Evolutionary conservation across 306 rosid species (phyloP), one percentile per base, ranked within the genome.

Genomic region (Canavalia ensiformis): DNA sequence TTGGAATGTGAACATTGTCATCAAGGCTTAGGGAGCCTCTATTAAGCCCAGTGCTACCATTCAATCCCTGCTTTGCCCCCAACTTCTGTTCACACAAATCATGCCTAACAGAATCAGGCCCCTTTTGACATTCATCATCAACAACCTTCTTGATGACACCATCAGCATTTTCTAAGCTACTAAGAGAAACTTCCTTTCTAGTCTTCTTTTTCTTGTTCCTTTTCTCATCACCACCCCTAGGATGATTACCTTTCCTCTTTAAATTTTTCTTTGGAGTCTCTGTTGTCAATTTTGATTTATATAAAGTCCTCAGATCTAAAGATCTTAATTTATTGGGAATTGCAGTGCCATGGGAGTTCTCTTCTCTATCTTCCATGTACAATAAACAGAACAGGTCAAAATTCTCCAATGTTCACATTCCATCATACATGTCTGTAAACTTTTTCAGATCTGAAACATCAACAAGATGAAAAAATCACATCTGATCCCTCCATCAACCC

Each of bases 301-400:
- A 90, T 66, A 92, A 88, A 85, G 93, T 88, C 84, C 88, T 89
- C 82, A 90, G 84, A 88, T 90, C 97, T 92, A 90, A 87, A 52
- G 95, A 88, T 89, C 92, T 92, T 66, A 93, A 86, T 85, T 87
- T 88, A 83, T 84, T 84, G 29, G 87, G 87, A 76, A 81, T 82
- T 75, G 63, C 91, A 68, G 88, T 70, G 75, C 90, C 95, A 82
- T 89, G 86, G 77, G 91, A 72, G 84, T 69, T 75, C 74, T 84
- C 92, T 84, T 74, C 55, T 86, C 87, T 89, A 84, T 73, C 86
- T 89, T 92, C 97, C 97, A 92, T 92, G 87, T 86, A 89, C 91
- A 87, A 78, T 46, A 66, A 80, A 81, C 73, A 68, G 82, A 73
- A 83, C 84, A 85, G 79, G 70, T 86, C 81, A 54, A 84, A 65